Evolutionary conservation across 495 filamentous ascomycete genomes (phyloP), one percentile per base, ranked within the genome.

Genomic region (Tuber indicum): DNA sequence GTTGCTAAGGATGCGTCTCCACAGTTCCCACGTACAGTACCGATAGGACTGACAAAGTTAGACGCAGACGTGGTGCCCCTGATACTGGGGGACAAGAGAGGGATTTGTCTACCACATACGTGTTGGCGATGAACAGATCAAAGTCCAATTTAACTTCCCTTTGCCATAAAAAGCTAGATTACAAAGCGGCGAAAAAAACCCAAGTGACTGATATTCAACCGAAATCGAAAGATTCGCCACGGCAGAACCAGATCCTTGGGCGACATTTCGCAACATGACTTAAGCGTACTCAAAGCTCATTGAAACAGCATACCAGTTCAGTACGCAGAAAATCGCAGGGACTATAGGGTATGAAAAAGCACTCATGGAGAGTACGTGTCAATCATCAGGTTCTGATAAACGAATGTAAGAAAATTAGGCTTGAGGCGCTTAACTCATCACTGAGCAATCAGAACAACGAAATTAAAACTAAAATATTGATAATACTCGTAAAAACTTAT

Each of bases 41-140:
- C 58, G 32, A 66, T 36, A 17, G 58, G 26, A 66, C 26, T 26
- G 58, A 36, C 26, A 36, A 19, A 36, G 26, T 6, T 19, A 17
- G 3, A 32, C 3, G 32, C 58, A 66, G n/a, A 66, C 58, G 58
- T 66, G 58, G 58, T 66, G 58, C 58, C 58, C 26, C 26, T 66
- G 12, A 36, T 36, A 36, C 58, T 66, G 26, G 12, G 16, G 58
- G 36, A 66, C 14, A 5, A 36, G 58, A 66, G 58, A 36, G 58
- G 58, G 58, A 66, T 66, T 66, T 66, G 58, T 66, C 58, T 66
- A 4, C 58, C 26, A 66, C 58, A 66, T 66, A 66, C 26, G 58
- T 66, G 58, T 66, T 66, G 32, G 58, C 26, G 58, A 66, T 66
- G 58, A 66, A 66, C 32, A 36, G 26, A 17, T 32, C 58, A 66